Conservation (phyloP, 2,329 filamentous ascomycete species). For the Xenosphaeropsis pyriputrescens region DNA sequence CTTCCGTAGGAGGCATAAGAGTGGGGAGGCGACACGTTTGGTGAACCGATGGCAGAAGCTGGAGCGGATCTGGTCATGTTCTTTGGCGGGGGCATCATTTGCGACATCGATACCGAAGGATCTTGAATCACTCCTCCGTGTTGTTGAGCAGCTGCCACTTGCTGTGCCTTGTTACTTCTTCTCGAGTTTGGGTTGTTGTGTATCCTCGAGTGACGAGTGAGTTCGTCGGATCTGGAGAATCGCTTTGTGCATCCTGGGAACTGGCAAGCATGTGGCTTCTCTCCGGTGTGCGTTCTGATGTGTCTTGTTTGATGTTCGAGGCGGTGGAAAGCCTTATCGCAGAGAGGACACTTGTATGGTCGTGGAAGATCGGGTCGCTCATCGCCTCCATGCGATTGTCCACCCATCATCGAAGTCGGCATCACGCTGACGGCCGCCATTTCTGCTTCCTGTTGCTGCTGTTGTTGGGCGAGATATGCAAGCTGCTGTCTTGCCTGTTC, state of each 20-base stretch:
- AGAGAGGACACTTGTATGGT: slow-evolving; percentile 96
- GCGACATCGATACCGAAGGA: slow-evolving; percentile 29
- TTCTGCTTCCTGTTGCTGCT: slow-evolving; percentile 23
- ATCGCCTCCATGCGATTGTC: slow-evolving; percentile 11
- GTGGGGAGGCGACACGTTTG: slow-evolving; percentile 89
- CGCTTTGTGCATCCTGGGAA: slow-evolving; percentile 94
- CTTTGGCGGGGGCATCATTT: slow-evolving; percentile 69
- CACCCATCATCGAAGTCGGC: slow-evolving; percentile 16
- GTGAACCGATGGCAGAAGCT: slow-evolving; percentile 74
- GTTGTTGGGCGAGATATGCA: slow-evolving; percentile 15
- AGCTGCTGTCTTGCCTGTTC: slow-evolving; percentile 15
- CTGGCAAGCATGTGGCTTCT: slow-evolving; percentile 94
- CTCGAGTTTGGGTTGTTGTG: slow-evolving; percentile 98
- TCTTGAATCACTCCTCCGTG: slow-evolving; percentile 32
- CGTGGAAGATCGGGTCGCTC: slow-evolving; percentile 61
- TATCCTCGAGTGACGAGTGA: slow-evolving; percentile 93
- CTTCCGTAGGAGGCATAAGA: slow-evolving; percentile 61
- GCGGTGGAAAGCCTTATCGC: slow-evolving; percentile 96
- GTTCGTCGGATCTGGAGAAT: slow-evolving; percentile 90
- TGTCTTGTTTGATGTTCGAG: slow-evolving; percentile 85
- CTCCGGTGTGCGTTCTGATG: slow-evolving; percentile 92
- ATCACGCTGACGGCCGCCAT: slow-evolving; percentile 34
- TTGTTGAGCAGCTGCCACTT: slow-evolving; percentile 28
- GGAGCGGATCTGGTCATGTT: slow-evolving; percentile 81
- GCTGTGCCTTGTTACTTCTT: slow-evolving; percentile 68